phyloP scores from a whole-genome alignment of 257 asterid species.

The Dorcoceras hygrometricum region DNA sequence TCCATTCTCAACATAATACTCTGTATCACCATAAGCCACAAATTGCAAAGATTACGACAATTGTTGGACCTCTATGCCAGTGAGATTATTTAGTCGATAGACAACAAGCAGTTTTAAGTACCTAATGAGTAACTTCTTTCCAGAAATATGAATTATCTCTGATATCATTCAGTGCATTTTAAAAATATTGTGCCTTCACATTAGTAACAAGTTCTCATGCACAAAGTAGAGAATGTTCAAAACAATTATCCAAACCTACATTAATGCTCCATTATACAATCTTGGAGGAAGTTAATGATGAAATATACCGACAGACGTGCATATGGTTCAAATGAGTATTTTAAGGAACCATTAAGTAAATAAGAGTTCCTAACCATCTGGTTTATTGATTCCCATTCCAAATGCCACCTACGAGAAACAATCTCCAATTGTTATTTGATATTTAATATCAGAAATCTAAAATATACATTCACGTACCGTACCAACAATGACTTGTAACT shows the following conservation, averaged over 20 bases:
- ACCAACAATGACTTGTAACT: slow-evolving; percentile 95
- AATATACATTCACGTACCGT: slow-evolving; percentile 55
- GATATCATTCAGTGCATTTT: not conserved
- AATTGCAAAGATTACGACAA: slow-evolving; percentile 6
- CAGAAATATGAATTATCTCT: slow-evolving; percentile 6
- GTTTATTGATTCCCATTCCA: slow-evolving; percentile 99
- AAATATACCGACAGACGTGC: too few species aligned
- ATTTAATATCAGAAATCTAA: not conserved
- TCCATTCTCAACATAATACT: slow-evolving; percentile 2
- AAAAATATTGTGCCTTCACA: too few species aligned
- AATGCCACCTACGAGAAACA: slow-evolving; percentile 75
- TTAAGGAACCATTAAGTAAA: slow-evolving; percentile 16
- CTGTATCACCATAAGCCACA: too few species aligned
- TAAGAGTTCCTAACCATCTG: slow-evolving; percentile 72
- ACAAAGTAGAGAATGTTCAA: too few species aligned
- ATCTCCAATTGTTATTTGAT: slow-evolving; percentile 13
- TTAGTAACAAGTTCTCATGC: too few species aligned
- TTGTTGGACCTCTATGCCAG: slow-evolving; percentile 12
- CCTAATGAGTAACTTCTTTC: slow-evolving; percentile 12
- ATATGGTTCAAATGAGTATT: slow-evolving; percentile 11
- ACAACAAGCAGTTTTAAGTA: slow-evolving; percentile 8
- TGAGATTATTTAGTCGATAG: slow-evolving; percentile 10
- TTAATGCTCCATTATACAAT: too few species aligned
- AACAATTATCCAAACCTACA: too few species aligned
- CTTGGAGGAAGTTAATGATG: too few species aligned